Evolutionary conservation across 2,329 filamentous ascomycete genomes (phyloP), one percentile per base, ranked within the genome.

Genomic region (Fusarium sp.): DNA sequence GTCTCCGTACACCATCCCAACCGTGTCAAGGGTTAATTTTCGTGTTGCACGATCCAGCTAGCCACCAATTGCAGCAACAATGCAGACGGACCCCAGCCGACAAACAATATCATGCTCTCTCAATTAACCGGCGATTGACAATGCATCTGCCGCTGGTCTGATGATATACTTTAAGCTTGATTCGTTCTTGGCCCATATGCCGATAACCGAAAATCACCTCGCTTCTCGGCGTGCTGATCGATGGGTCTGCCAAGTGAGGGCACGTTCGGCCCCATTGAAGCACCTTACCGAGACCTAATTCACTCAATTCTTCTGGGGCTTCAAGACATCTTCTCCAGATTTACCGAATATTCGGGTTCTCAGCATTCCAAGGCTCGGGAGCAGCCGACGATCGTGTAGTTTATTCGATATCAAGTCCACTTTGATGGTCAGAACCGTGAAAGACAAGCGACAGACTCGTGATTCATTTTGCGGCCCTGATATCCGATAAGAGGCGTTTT

Each of bases 401-500:
- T 38, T 20, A 26, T 39, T 39, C 45, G n/a, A 24, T 32, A 28
- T 48, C 30, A 35, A 42, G 36, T 59, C 28, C 26, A 24, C 30
- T 24, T 15, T 28, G 30, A 32, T 15, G 36, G 36, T 28, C 64
- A 67, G 41, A 44, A 44, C 42, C 24, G 6, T 55, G 24, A 44
- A 39, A 18, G 26, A 44, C 42, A 45, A 64, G 26, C 17, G n/a
- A 63, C 35, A 54, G 30, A 44, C 39, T 59, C 36, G 24, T 65
- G 51, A 42, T 54, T 28, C 44, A 45, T 50, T 42, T 55, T 54
- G 58, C 76, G 76, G 76, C 50, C 76, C 75, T 78, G 57, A 51
- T 45, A 77, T 74, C 75, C 75, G 75, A 57, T 65, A 69, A 74
- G 51, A 44, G 60, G 44, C 41, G 42, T 70, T 66, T 41, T 48